phyloP scores from a whole-genome alignment of 2,329 filamentous ascomycete genomes.

The Kalmusia sp. region DNA sequence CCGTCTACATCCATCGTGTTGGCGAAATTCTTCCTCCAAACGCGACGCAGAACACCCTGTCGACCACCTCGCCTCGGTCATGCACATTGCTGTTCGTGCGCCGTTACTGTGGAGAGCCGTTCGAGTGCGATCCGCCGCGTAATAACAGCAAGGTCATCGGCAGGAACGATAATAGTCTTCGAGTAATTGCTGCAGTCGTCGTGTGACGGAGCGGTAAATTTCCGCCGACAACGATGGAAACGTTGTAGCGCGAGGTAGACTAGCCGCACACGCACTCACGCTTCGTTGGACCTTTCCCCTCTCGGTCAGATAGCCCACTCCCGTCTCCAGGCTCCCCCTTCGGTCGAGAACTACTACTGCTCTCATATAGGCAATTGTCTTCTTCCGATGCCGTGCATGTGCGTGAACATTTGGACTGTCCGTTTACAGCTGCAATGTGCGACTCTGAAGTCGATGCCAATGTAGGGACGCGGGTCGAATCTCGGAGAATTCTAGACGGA shows the following conservation, averaged over 20 bases:
- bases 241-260: constrained; percentile 1
- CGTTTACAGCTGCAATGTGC: too few relatives aligned
- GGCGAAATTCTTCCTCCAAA: constrained; percentile 10
- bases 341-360: not conserved
- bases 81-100: not conserved
- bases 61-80: not conserved
- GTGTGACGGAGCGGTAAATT: constrained; percentile 6
- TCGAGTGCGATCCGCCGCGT: not conserved
- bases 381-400: not conserved
- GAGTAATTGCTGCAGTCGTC: not conserved
- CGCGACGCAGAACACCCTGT: constrained; percentile 1
- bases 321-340: not conserved
- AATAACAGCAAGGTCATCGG: not conserved
- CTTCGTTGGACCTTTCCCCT: too few relatives aligned
- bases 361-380: not conserved
- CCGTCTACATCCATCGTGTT: constrained; percentile 9
- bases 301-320: not conserved
- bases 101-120: not conserved
- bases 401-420: too few relatives aligned
- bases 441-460: not conserved
- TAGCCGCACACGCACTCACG: too few relatives aligned
- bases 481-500: not conserved
- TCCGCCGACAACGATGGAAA: not conserved
- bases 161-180: not conserved
- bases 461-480: not conserved